phyloP scores from a whole-genome alignment of 2,329 filamentous ascomycete species.

The Penicillium janthinellum region DNA sequence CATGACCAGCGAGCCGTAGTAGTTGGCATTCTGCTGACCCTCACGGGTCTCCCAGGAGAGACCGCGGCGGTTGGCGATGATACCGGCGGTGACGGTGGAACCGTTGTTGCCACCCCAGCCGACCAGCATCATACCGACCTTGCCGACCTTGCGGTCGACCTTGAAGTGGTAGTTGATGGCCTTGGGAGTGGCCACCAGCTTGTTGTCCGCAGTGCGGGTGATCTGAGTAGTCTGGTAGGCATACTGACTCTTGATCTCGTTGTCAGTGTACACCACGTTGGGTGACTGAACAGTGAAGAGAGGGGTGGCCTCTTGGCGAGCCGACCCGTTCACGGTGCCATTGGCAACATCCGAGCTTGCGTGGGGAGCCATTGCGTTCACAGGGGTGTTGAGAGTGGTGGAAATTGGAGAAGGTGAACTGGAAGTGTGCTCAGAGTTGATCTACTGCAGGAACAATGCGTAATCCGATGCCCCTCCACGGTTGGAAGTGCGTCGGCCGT shows the following conservation, averaged over 20 bases:
- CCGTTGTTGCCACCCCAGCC: slow-evolving; percentile 99
- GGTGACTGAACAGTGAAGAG: slow-evolving; percentile 88
- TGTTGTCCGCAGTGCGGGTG: slow-evolving; percentile 69
- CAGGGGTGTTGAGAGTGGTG: slow-evolving; percentile 22
- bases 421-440: slow-evolving; percentile 42
- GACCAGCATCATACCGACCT: slow-evolving; percentile 95
- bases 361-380: slow-evolving; percentile 84
- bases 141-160: slow-evolving; percentile 89
- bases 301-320: slow-evolving; percentile 47
- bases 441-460: slow-evolving; percentile 51
- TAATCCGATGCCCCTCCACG: slow-evolving; percentile 75
- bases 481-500: slow-evolving; percentile 90
- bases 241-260: slow-evolving; percentile 90
- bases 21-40: slow-evolving; percentile 82
- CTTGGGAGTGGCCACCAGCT: slow-evolving; percentile 80
- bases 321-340: slow-evolving; percentile 57
- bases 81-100: slow-evolving; percentile 93
- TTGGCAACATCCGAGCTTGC: slow-evolving; percentile 64
- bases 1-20: slow-evolving; percentile 98
- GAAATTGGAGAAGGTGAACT: slow-evolving; percentile 40
- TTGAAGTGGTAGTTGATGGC: slow-evolving; percentile 97
- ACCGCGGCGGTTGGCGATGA: slow-evolving; percentile 87
- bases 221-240: slow-evolving; percentile 93
- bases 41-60: slow-evolving; percentile 94
- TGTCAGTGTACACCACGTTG: slow-evolving; percentile 87